A percentile compares a stretch with the other conserved stretches of the same genome.
These are phyloP conservation scores for Kickxella alabastrina DNA, from an alignment of 192 early-diverging fungal genomes.

Conservation along the genomic window DNA sequence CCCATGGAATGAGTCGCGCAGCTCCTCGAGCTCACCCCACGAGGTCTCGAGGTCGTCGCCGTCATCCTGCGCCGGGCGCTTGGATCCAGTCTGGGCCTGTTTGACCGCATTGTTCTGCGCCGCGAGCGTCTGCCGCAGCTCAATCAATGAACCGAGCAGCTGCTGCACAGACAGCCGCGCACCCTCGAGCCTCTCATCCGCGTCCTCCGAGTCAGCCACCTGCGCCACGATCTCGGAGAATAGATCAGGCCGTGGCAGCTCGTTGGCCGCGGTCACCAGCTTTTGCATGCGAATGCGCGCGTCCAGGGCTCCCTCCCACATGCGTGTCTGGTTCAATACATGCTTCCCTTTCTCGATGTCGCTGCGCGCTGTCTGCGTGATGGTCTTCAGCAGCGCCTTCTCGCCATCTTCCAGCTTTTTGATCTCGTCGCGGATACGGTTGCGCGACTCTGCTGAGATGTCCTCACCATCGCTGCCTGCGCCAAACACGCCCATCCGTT, in stretches of 20 bases:
- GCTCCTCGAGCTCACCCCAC: conserved; percentile 24
- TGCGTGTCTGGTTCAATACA: conserved; percentile 76
- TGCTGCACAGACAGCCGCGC: conserved; percentile 17
- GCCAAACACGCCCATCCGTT: conserved; percentile 7
- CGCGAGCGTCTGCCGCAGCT: conserved; percentile 23
- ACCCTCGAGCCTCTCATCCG: conserved; percentile 3
- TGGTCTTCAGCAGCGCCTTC: conserved; percentile 71
- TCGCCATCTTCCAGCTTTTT: conserved; percentile 77
- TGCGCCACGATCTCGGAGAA: conserved; percentile 15
- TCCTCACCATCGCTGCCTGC: conserved; percentile 23
- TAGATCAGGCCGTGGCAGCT: conserved; percentile 59
- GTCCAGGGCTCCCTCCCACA: conserved; percentile 84
- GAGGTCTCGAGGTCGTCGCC: conserved; percentile 9
- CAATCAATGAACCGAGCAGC: conserved; percentile 27
- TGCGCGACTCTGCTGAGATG: conserved; percentile 33
- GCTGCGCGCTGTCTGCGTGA: conserved; percentile 67
- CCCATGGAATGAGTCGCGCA: conserved; percentile 55
- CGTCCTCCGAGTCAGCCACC: background rate
- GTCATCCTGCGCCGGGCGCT: conserved; percentile 17
- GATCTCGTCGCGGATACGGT: conserved; percentile 57
- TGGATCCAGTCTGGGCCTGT: conserved; percentile 10
- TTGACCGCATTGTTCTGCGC: conserved; percentile 24
- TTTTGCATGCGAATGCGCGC: conserved; percentile 86
- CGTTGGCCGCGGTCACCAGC: conserved; percentile 67
- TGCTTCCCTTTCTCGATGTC: conserved; percentile 92